Evolutionary conservation across 2,329 filamentous ascomycete genomes (phyloP), one percentile per base, ranked within the genome.

Genomic region (Colletotrichum caudatum): DNA sequence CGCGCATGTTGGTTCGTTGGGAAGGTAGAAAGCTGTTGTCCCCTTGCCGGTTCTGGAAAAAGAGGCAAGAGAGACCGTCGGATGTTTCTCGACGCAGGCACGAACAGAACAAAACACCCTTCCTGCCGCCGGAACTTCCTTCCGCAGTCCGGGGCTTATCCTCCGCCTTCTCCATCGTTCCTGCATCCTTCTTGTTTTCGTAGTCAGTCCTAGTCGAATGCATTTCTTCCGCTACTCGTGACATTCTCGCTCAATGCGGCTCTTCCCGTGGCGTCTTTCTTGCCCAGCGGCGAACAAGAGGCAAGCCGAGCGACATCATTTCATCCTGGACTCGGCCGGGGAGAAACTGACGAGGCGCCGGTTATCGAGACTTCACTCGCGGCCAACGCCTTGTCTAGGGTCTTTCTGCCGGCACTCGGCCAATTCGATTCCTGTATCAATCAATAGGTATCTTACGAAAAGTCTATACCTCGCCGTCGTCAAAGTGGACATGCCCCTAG

Each of bases 381-480:
- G 26, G 8, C 29, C 8, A 33, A 8, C 20, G 26, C 29, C 50
- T 11, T 39, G 37, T 11, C 37, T 16, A 12, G 12, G 20, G 35
- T 57, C 53, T 29, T 54, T 39, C 18, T 39, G 8, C 29, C 18
- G 51, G 51, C 51, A 33, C 7, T 39, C 2, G 14, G 56, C 57
- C 41, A 33, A 8, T 7, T 35, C 20, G 12, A 33, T 12, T 60
- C 26, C 44, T 48, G 18, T 46, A 33, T 60, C 18, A 46, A 44
- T 60, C 9, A 59, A 41, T 33, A 60, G 57, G 41, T 48, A 60
- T 46, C 57, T 48, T n/a, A 18, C 8, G 11, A 44, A 59, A 46
- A 44, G 57, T 60, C 39, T 44, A 60, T 60, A 60, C 37, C 57
- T 11, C n/a, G 9, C 2, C 39, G 6, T 59, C 39, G 16, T 59